Evolutionary conservation across 108 stramenopile species (phyloP).

Genomic region (Aurantiochytrium sp.): DNA sequence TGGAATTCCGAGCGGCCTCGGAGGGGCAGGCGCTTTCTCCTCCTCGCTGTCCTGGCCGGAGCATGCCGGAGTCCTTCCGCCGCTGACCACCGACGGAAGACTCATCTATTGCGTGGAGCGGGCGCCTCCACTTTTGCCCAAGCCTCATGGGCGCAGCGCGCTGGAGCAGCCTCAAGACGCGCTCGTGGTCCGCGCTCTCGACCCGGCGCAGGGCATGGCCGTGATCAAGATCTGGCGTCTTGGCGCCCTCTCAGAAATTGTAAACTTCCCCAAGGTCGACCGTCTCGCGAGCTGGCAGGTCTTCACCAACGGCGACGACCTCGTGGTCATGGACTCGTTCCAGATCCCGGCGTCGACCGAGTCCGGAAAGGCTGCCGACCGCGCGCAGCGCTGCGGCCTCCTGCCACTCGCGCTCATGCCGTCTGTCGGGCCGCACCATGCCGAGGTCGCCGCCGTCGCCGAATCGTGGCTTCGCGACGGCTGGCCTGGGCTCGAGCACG

Average conservation of each 20-base stretch:
- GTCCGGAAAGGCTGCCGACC: too few species aligned
- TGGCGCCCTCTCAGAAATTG: not conserved
- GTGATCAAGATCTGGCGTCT: not conserved
- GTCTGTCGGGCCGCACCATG: too few species aligned
- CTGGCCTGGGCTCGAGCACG: not conserved
- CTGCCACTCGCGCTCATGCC: not conserved
- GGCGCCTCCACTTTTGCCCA: not conserved
- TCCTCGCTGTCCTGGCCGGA: not conserved
- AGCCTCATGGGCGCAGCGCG: too few species aligned
- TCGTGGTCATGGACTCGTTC: not conserved
- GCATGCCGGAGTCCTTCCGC: not conserved
- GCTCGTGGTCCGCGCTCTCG: not conserved
- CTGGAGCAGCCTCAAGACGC: too few species aligned
- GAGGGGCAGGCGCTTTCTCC: not conserved
- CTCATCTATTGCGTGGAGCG: constrained; percentile 1
- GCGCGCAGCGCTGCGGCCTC: not conserved
- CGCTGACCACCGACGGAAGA: not conserved
- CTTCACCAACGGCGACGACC: constrained; percentile 5
- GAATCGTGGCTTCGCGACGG: not conserved
- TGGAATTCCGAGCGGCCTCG: not conserved
- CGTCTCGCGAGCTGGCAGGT: not conserved
- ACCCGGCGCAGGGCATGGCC: not conserved
- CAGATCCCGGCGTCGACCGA: not conserved
- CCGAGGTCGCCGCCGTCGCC: not conserved
- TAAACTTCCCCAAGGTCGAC: not conserved